Evolutionary conservation across 2,329 filamentous ascomycete genomes (phyloP), one percentile per base, ranked within the genome.

Genomic region (Fusarium pseudograminearum): DNA sequence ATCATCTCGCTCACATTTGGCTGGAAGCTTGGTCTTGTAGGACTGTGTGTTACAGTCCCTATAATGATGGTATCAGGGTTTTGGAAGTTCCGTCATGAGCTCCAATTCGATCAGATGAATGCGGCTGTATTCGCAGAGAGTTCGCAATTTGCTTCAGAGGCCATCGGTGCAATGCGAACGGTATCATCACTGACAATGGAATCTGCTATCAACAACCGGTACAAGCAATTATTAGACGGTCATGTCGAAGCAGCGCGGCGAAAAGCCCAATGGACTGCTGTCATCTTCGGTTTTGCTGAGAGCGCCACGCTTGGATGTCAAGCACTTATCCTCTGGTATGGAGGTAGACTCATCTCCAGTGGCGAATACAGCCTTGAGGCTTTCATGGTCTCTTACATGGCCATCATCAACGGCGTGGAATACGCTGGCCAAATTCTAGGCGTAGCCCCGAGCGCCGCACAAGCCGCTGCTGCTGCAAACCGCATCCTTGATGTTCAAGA

Each of bases 61-160:
- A 59, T 78, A 15, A 75, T 80, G 53, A 48, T 80, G 8, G 65
- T 58, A 1, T 71, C 81, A 3, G 80, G 81, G 1, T 63, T 44
- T 77, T 79, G 73, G 70, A 75, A 73, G 60, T 76, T 86, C 38
- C 77, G 81, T 15, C 80, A 85, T 7, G 85, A 87, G 71, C 74
- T 83, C 16, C 81, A 86, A 50, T 88, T 90, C 44, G 86, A 89
- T 61, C 84, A 86, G 69, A 87, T 91, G 83, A 91, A 91, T 67
- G 85, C 86, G 1, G 84, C 83, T 8, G 89, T 93, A 0, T 93
- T 93, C 67, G 84, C 86, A n/a, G 87, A 90, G 65, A 92, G 90
- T 72, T 92, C 91, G 18, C 87, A 91, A 71, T 93, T 93, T 67
- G 91, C 90, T 0, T 87, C 90, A 3, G 92, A 94, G 77, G 87